Evolutionary conservation across 2,329 filamentous ascomycete species (phyloP), one percentile per base, ranked within the genome.

Genomic region (Fusarium domesticum): DNA sequence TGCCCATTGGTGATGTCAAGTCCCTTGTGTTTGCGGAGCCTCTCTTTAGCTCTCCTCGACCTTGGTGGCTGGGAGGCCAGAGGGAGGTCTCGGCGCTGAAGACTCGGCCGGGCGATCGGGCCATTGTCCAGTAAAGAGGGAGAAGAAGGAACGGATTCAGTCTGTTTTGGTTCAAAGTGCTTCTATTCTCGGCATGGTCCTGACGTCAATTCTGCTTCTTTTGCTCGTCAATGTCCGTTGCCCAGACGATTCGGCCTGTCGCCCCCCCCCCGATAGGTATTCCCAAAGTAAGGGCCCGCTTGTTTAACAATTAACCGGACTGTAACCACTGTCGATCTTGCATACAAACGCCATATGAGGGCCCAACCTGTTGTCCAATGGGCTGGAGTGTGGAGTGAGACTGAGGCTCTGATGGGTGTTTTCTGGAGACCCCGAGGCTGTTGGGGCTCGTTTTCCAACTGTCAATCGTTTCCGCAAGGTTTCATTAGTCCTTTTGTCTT

Each of bases 181-280:
- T 28, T 15, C 23, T 28, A 28, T 28, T 28, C 23, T 28, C 8
- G 14, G 23, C 23, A 12, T 28, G 23, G 14, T 28, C 23, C 23
- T 28, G 23, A 28, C 42, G 42, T 45, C 42, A 41, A 28, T 8
- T 28, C 23, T 28, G 23, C 23, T 12, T 28, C 7, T 28, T 28
- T 28, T 28, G n/a, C n/a, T n/a, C n/a, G n/a, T n/a, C n/a, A n/a
- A n/a, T n/a, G n/a, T n/a, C n/a, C n/a, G n/a, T n/a, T n/a, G n/a
- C n/a, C n/a, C n/a, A n/a, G n/a, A n/a, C n/a, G n/a, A n/a, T n/a
- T n/a, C n/a, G n/a, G n/a, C n/a, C n/a, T n/a, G n/a, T n/a, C n/a
- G n/a, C n/a, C n/a, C n/a, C n/a, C n/a, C n/a, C n/a, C n/a, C n/a
- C n/a, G n/a, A n/a, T n/a, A n/a, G n/a, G n/a, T n/a, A n/a, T n/a